These are phyloP conservation scores for Penicillium sp. DNA, from an alignment of 2,329 filamentous ascomycete genomes.

Conservation along the genomic window DNA sequence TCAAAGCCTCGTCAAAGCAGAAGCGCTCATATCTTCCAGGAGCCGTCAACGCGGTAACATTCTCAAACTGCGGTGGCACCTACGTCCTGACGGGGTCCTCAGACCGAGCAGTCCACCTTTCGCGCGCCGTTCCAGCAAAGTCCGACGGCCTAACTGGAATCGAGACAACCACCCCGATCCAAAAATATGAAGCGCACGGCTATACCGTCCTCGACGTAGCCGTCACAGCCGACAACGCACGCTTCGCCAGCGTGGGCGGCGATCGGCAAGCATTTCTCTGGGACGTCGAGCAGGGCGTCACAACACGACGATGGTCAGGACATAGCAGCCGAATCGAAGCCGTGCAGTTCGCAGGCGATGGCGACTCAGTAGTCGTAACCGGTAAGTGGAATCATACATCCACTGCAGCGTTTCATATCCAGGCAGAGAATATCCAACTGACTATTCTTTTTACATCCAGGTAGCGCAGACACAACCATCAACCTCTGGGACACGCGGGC, in stretches of 20 bases:
- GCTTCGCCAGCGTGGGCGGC: slow-evolving; percentile 83
- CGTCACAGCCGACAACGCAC: slow-evolving; percentile 72
- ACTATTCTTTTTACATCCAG: slow-evolving; percentile 21
- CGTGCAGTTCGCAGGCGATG: slow-evolving; percentile 74
- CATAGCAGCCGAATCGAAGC: slow-evolving; percentile 74
- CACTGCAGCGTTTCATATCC: background rate
- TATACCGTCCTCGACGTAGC: slow-evolving; percentile 85
- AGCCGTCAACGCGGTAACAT: slow-evolving; percentile 69
- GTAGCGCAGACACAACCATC: slow-evolving; percentile 46
- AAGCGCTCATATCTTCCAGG: slow-evolving; percentile 45
- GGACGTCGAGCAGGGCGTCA: slow-evolving; percentile 82
- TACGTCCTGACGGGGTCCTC: slow-evolving; percentile 83
- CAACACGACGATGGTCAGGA: slow-evolving; percentile 70
- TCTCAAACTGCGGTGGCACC: slow-evolving; percentile 69
- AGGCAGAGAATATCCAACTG: slow-evolving; percentile 1
- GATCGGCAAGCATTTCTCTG: slow-evolving; percentile 90
- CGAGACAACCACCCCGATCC: slow-evolving; percentile 62
- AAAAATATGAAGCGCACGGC: slow-evolving; percentile 84
- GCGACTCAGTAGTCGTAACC: slow-evolving; percentile 69
- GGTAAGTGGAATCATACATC: slow-evolving; percentile 31
- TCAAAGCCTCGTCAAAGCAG: background rate
- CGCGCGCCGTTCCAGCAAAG: slow-evolving; percentile 59
- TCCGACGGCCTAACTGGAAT: slow-evolving; percentile 33
- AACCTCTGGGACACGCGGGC: slow-evolving; percentile 46
- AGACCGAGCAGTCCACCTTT: slow-evolving; percentile 81